Base-by-base conservation (phyloP, 1,284 basidiomycete species). In the Salmacisia buchloeana region DNA sequence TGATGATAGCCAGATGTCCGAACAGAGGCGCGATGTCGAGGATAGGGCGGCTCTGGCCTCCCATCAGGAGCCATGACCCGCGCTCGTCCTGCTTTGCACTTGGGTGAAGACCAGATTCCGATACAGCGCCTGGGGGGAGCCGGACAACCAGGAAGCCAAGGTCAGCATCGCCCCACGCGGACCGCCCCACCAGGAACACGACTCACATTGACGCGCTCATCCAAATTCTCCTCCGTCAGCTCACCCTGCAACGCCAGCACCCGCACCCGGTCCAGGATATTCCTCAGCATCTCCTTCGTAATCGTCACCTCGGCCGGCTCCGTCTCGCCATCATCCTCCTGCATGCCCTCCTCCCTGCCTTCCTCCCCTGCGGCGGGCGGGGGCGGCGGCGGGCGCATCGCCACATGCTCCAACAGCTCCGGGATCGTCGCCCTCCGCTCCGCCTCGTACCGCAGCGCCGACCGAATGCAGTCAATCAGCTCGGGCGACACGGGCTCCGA, bases 361-460 rank as follows among this genome's bases (percentile, higher is more conserved):
- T 23, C 62, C 33, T 64, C 59, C 2, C 18, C 9, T 2, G 27
- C 23, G 62, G 41, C 7, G 59, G 63, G 23, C 65, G n/a, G n/a
- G n/a, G n/a, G n/a, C n/a, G n/a, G n/a, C n/a, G n/a, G n/a, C n/a
- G n/a, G n/a, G n/a, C 54, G 38, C 63, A 83, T 70, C 66, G 83
- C 83, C 36, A 81, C 79, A 69, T 83, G 81, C 25, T 73, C 61
- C 27, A 84, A 69, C 52, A 85, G 70, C 64, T 83, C 86, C 1
- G 90, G 90, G 70, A 94, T 93, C n/a, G 87, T 87, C 64, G 87
- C 86, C 46, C 92, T 82, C 69, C 88, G 86, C 80, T 90, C 91
- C 21, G 89, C 86, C 68, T 86, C 84, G 67, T 90, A 85, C 58
- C 82, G 82, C 69, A 94, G 78, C 76, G 92, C 92, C 62, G 84